Base-by-base conservation (phyloP, 345 rosid genomes). In the Hirschfeldia incana region DNA sequence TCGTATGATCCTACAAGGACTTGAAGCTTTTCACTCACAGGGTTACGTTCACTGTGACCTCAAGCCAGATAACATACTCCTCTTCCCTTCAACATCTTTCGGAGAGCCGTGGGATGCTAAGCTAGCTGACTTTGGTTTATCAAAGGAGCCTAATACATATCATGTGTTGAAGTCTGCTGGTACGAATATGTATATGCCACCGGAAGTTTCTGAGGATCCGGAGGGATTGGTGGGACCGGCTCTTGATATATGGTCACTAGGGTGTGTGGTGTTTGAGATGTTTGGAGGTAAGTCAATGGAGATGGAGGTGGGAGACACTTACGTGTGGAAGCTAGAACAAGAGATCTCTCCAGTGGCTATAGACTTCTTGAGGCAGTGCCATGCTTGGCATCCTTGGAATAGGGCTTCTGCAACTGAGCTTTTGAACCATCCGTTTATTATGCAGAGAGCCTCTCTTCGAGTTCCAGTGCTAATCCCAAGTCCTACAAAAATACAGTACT, bases 1-100 rank as follows among this genome's bases (percentile, higher is more conserved):
- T 13, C 57, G 78, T 27, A 66, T 77, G 80, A 63, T 77, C 42
- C 10, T 77, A 61, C 57, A 70, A 69, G 64, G 80, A 27, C 80
- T 77, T 1, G 65, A 32, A 6, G 65, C 75, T 4, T 70, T 77
- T 62, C 80, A 70, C n/a, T 0, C 55, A 0, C 1, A 49, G 0
- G 65, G 65, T 1, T 62, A 49, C 4, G 80, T 70, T 44, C 79
- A 76, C 33, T 30, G 68, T 3, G 28, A 76, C 21, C 46, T 76
- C 60, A 68, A 60, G 62, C 79, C 68, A 9, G 4, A 59, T 0
- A 76, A 68, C 2, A 21, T 76, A 4, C 74, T 76, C 7, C 5
- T 76, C 16, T 68, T 46, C 46, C 15, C 21, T 33, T 59, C 61
- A 13, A 44, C 60, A 0, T 29, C 61, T 60, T 0, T 4, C 0